Conservation (phyloP, 768 basidiomycete genomes). For the Aureoboletus auriporus region DNA sequence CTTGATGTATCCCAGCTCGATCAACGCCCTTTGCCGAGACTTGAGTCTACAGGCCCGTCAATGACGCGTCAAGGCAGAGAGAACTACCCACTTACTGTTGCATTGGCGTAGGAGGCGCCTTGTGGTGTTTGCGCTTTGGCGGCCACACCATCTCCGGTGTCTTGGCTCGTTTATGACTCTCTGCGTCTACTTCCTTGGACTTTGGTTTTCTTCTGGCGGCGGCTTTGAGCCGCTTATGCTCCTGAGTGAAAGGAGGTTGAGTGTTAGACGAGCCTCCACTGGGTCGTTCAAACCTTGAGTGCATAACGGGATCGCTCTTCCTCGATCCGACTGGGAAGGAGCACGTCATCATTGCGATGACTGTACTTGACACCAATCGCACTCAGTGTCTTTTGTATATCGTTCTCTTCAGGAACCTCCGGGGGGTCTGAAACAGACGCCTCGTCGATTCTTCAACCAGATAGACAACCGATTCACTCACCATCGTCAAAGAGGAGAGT, state of each 20-base stretch:
- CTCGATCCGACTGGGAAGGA: slow-evolving; percentile 66
- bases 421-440: slow-evolving; percentile 33
- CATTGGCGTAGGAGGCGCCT: slow-evolving; percentile 39
- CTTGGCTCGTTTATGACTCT: slow-evolving; percentile 14
- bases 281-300: slow-evolving; percentile 38
- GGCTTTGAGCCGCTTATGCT: slow-evolving; percentile 24
- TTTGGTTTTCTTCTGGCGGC: slow-evolving; percentile 13
- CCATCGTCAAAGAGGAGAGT: slow-evolving; percentile 71
- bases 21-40: slow-evolving; percentile 54
- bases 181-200: slow-evolving; percentile 10
- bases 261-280: neutral
- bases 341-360: slow-evolving; percentile 69
- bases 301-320: slow-evolving; percentile 55
- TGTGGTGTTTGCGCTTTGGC: slow-evolving; percentile 58
- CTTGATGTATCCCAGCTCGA: slow-evolving; percentile 58
- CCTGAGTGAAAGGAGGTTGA: slow-evolving; percentile 15
- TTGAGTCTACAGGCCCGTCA: slow-evolving; percentile 37
- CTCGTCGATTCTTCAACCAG: neutral
- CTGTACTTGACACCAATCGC: slow-evolving; percentile 66
- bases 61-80: too few species aligned
- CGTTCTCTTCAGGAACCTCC: slow-evolving; percentile 39
- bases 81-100: slow-evolving; percentile 43
- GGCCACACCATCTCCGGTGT: slow-evolving; percentile 55
- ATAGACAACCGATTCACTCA: slow-evolving; percentile 20
- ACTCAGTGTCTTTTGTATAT: slow-evolving; percentile 53